A percentile compares a stretch with the other conserved stretches of the same genome.
Conservation (phyloP, 1,284 basidiomycete species). For the Naganishia sp. region DNA sequence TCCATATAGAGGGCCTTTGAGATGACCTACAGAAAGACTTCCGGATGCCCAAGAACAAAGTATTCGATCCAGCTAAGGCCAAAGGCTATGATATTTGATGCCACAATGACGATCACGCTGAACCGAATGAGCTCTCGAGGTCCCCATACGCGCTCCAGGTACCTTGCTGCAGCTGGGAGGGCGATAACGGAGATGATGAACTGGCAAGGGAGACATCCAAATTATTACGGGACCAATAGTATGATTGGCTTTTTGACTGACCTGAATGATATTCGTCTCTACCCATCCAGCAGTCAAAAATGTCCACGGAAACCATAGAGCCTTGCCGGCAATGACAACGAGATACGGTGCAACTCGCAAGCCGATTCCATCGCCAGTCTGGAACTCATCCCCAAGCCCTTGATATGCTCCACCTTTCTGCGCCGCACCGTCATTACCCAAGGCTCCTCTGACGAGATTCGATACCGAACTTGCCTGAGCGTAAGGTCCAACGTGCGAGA, state of each 20-base stretch:
- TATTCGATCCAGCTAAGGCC: slow-evolving; percentile 56
- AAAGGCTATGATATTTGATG: slow-evolving; percentile 82
- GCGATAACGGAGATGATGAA: slow-evolving; percentile 73
- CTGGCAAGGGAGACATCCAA: slow-evolving; percentile 56
- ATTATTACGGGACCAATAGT: slow-evolving; percentile 2
- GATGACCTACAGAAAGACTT: slow-evolving; percentile 60
- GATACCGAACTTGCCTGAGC: neutral
- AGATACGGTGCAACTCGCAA: slow-evolving; percentile 66
- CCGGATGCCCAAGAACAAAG: slow-evolving; percentile 48
- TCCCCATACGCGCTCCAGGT: slow-evolving; percentile 93
- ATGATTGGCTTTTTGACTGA: slow-evolving; percentile 52
- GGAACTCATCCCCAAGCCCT: slow-evolving; percentile 44
- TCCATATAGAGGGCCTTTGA: neutral
- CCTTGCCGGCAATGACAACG: slow-evolving; percentile 78
- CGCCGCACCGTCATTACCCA: slow-evolving; percentile 18
- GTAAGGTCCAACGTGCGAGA: slow-evolving; percentile 23
- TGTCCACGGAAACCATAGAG: slow-evolving; percentile 89
- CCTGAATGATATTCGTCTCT: slow-evolving; percentile 81
- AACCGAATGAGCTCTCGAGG: slow-evolving; percentile 82
- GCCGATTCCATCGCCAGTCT: slow-evolving; percentile 5
- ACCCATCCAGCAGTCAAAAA: slow-evolving; percentile 82
- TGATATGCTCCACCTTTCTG: slow-evolving; percentile 47
- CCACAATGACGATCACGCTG: slow-evolving; percentile 72
- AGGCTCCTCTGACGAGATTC: slow-evolving; percentile 10
- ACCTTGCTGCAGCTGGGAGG: slow-evolving; percentile 79